Percentiles rank a stretch among this genome's conserved stretches.
These are phyloP conservation scores for Solanum pimpinellifolium DNA, from an alignment of 257 asterid species.

Conservation along the genomic window DNA sequence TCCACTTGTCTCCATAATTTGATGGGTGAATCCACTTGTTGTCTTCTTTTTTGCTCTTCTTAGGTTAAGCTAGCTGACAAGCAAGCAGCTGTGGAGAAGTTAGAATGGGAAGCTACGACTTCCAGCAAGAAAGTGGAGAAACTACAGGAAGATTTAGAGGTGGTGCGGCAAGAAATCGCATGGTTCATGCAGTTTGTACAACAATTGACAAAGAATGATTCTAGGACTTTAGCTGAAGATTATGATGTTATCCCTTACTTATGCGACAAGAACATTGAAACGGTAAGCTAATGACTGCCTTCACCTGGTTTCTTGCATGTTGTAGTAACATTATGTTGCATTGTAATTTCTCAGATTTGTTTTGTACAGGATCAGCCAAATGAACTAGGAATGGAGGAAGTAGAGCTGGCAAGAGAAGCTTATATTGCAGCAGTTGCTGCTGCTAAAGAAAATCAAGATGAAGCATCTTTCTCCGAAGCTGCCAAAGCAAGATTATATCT, in stretches of 20 bases:
- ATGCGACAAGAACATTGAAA: constrained; percentile 23
- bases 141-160: constrained; percentile 67
- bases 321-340: background rate
- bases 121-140: constrained; percentile 59
- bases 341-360: background rate
- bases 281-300: constrained; percentile 23
- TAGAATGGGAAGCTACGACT: constrained; percentile 82
- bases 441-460: constrained; percentile 66
- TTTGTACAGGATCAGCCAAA: constrained; percentile 37
- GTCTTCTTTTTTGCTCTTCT: background rate
- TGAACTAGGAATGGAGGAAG: constrained; percentile 41
- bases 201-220: constrained; percentile 41
- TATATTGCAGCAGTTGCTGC: constrained; percentile 57
- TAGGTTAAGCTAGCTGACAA: constrained; percentile 93
- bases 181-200: constrained; percentile 51
- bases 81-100: constrained; percentile 90
- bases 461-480: constrained; percentile 69
- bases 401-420: constrained; percentile 76
- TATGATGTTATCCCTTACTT: constrained; percentile 30
- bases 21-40: background rate
- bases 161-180: constrained; percentile 51
- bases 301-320: background rate
- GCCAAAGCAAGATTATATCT: constrained; percentile 62
- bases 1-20: background rate
- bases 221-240: constrained; percentile 23